Evolutionary conservation across 1,284 basidiomycete species (phyloP).

Genomic region (Xerocomus nothofagi): DNA sequence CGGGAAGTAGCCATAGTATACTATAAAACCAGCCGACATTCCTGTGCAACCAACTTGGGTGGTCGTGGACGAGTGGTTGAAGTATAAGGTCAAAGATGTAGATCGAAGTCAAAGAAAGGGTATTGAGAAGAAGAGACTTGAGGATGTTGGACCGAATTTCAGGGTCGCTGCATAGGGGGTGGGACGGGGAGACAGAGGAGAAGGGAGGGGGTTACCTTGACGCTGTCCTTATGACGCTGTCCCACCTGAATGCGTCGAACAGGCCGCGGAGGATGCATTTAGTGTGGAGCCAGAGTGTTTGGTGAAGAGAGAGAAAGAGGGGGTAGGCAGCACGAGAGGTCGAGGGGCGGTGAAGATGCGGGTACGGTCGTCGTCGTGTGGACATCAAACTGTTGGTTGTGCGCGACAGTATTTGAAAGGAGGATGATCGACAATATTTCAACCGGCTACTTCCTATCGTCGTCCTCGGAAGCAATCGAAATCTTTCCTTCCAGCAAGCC

Average conservation of each 20-base stretch:
- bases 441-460: conserved; percentile 16
- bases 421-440: conserved; percentile 12
- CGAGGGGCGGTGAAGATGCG: conserved; percentile 23
- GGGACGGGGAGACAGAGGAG: conserved; percentile 9
- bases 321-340: conserved; percentile 57
- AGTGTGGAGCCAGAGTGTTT: conserved; percentile 59
- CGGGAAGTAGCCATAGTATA: conserved; percentile 71
- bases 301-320: conserved; percentile 60
- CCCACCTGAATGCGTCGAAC: conserved; percentile 71
- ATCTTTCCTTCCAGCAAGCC: conserved; percentile 1
- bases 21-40: conserved; percentile 76
- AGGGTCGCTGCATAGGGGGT: conserved; percentile 50
- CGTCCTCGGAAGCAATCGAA: background rate
- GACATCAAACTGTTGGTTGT: conserved; percentile 25
- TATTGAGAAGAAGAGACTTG: conserved; percentile 73
- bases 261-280: conserved; percentile 61
- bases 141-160: conserved; percentile 71
- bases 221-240: conserved; percentile 56
- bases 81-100: conserved; percentile 71
- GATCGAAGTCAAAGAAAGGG: conserved; percentile 65
- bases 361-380: conserved; percentile 7
- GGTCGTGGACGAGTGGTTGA: conserved; percentile 63
- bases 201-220: conserved; percentile 36
- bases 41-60: conserved; percentile 64
- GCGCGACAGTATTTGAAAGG: background rate